A percentile compares a stretch with the other conserved stretches of the same genome.
These are phyloP conservation scores for Globisporangium middletonii DNA, from an alignment of 352 stramenopile species.

Conservation along the genomic window DNA sequence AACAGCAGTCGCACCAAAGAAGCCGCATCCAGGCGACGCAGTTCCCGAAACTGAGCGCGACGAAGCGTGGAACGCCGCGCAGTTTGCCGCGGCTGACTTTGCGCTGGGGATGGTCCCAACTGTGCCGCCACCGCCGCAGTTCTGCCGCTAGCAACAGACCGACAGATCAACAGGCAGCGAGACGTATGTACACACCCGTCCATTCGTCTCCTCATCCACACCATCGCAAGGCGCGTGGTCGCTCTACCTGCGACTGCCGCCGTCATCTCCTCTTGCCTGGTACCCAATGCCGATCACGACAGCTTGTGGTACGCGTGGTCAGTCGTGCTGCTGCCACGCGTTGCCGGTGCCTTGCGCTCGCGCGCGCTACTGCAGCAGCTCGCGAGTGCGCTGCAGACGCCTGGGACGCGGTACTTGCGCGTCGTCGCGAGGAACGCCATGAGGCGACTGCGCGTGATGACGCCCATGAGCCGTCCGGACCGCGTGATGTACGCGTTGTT, in stretches of 20 bases:
- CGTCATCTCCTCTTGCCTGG: too few relatives aligned
- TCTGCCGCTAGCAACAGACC: conserved; percentile 27
- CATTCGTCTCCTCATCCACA: neutral
- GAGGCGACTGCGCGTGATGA: conserved; percentile 71
- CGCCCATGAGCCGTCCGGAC: conserved; percentile 66
- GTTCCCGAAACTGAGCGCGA: conserved; percentile 20
- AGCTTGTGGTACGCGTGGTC: conserved; percentile 7
- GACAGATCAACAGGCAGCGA: neutral
- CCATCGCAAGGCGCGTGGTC: too few relatives aligned
- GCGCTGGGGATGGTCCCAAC: conserved; percentile 55
- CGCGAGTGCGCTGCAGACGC: conserved; percentile 37
- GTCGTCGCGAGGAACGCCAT: conserved; percentile 80
- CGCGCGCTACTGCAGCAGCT: conserved; percentile 12
- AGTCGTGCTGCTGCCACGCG: neutral
- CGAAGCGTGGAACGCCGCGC: conserved; percentile 54
- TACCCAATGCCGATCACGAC: neutral
- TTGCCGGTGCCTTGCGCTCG: conserved; percentile 2
- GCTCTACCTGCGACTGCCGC: too few relatives aligned
- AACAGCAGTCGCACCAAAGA: conserved; percentile 3
- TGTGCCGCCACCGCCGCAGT: conserved; percentile 42
- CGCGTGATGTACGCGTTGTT: conserved; percentile 86
- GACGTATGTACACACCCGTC: neutral
- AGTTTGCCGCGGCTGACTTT: conserved; percentile 52
- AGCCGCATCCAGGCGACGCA: conserved; percentile 1
- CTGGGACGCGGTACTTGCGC: conserved; percentile 51